Conservation (phyloP, 2,329 filamentous ascomycete species). For the Colletotrichum lini region DNA sequence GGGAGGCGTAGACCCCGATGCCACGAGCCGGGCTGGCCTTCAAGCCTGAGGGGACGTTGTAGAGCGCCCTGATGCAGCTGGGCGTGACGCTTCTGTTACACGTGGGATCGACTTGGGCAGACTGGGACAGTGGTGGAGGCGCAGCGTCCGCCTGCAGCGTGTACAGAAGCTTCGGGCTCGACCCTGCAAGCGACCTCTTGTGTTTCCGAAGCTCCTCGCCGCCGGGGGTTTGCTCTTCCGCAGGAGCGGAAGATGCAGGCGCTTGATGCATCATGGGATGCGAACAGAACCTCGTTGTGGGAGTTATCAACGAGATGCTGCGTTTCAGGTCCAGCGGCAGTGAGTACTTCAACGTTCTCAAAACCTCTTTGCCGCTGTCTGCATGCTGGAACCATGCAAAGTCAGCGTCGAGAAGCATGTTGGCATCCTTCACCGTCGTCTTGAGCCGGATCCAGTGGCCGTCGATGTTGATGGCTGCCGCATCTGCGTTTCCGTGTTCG, state of each 20-base stretch:
- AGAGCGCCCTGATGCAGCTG: constrained; percentile 60
- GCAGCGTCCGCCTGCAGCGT: not conserved
- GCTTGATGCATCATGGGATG: constrained; percentile 48
- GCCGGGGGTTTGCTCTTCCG: accelerated
- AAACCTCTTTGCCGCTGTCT: constrained; percentile 56
- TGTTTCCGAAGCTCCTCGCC: constrained; percentile 28
- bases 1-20: constrained; percentile 51
- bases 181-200: constrained; percentile 5
- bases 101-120: constrained; percentile 32
- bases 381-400: constrained; percentile 45
- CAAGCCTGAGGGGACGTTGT: constrained; percentile 59
- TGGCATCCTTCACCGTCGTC: constrained; percentile 57
- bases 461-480: constrained; percentile 52
- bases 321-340: constrained; percentile 15
- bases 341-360: constrained; percentile 52
- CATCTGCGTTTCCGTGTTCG: constrained; percentile 53
- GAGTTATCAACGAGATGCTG: constrained; percentile 63
- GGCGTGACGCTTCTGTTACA: constrained; percentile 60
- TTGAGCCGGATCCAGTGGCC: constrained; percentile 59
- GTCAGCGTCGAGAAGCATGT: constrained; percentile 62
- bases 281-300: constrained; percentile 55
- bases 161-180: not conserved
- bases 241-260: constrained; percentile 3
- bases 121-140: not conserved
- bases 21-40: constrained; percentile 48